Conservation (phyloP, 192 early-diverging fungal species). For the Umbelopsis vinacea region DNA sequence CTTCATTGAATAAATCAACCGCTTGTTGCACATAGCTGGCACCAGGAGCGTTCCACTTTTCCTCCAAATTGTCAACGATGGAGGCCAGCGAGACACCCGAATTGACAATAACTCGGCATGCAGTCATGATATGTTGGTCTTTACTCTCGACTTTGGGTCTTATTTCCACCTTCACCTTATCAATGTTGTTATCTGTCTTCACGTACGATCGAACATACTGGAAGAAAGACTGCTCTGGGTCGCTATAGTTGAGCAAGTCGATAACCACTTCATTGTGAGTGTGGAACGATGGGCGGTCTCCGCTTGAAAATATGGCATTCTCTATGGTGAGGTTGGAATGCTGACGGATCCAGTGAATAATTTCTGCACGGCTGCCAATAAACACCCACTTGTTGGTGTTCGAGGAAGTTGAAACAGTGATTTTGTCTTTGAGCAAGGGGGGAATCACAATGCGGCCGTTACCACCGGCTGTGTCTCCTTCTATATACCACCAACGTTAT, state of each 20-base stretch:
- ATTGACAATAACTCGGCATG: conserved; percentile 48
- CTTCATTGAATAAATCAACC: conserved; percentile 41
- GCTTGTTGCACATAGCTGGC: conserved; percentile 39
- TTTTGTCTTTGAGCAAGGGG: conserved; percentile 48
- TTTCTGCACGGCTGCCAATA: conserved; percentile 50
- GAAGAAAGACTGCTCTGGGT: conserved; percentile 49
- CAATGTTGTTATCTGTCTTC: conserved; percentile 40
- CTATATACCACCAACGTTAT: neutral
- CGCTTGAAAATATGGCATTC: conserved; percentile 40
- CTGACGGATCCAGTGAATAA: conserved; percentile 48
- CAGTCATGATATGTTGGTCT: conserved; percentile 42
- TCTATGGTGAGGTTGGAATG: conserved; percentile 34
- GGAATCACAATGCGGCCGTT: conserved; percentile 44
- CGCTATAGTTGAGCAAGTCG: conserved; percentile 47
- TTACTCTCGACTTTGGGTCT: conserved; percentile 48
- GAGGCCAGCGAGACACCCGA: conserved; percentile 46
- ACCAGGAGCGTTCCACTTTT: conserved; percentile 47
- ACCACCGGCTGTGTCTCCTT: conserved; percentile 10
- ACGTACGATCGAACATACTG: conserved; percentile 48
- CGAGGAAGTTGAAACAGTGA: conserved; percentile 44
- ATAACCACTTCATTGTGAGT: conserved; percentile 50
- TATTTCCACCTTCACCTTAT: conserved; percentile 47
- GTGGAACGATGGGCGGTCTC: conserved; percentile 37
- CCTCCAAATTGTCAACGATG: conserved; percentile 44
- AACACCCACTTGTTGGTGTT: conserved; percentile 52